Evolutionary conservation across 371 early-diverging fungal genomes (phyloP).

Genomic region (Chytridiales sp.): DNA sequence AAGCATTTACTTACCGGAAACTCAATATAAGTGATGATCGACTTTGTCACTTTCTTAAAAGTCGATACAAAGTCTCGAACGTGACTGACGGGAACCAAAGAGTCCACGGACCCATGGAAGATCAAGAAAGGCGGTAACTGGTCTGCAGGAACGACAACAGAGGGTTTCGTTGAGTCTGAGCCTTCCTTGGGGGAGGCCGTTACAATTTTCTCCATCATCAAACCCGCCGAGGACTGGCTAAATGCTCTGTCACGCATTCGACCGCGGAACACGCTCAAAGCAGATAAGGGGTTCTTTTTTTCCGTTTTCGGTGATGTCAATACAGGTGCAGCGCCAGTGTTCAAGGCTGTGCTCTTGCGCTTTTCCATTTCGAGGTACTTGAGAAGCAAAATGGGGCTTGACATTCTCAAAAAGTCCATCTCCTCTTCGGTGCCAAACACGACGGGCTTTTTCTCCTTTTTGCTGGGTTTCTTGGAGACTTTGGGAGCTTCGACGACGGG

Average conservation of each 20-base stretch:
- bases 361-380: conserved; percentile 24
- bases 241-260: too few relatives aligned
- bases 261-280: too few relatives aligned
- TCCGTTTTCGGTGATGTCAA: conserved; percentile 10
- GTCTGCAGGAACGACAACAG: conserved; percentile 18
- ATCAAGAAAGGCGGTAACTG: background rate
- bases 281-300: conserved; percentile 10
- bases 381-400: conserved; percentile 27
- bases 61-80: conserved; percentile 34
- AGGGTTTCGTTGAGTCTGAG: background rate
- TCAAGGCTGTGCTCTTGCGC: conserved; percentile 13
- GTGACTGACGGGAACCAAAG: conserved; percentile 29
- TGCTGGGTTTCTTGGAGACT: background rate
- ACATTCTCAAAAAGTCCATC: conserved; percentile 21
- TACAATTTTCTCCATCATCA: conserved; percentile 3
- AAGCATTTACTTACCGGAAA: conserved; percentile 34
- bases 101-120: conserved; percentile 29
- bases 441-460: conserved; percentile 1
- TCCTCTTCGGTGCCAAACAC: conserved; percentile 15
- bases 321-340: too few relatives aligned
- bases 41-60: conserved; percentile 28
- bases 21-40: conserved; percentile 31
- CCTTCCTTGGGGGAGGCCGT: background rate
- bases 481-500: too few relatives aligned
- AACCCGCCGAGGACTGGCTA: too few relatives aligned